These are phyloP conservation scores for Hydrangea macrophylla DNA, from an alignment of 148 eudicot genomes.

Conservation along the genomic window DNA sequence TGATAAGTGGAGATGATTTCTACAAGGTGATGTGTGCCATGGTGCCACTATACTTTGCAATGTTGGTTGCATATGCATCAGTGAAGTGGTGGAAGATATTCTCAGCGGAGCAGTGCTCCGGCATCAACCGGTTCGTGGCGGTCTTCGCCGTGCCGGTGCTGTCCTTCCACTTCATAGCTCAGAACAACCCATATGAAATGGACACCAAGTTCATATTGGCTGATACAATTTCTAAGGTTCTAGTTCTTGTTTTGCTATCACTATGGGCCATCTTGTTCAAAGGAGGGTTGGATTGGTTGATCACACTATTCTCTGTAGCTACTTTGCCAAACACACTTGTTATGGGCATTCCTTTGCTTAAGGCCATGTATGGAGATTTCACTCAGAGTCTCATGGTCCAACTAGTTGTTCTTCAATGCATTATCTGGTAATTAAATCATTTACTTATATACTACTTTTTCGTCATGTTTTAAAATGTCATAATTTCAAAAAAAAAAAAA, in stretches of 20 bases:
- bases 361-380: slow-evolving; percentile 47
- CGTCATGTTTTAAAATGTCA: too few species aligned
- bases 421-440: too few species aligned
- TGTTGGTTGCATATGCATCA: slow-evolving; percentile 38
- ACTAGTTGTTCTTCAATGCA: slow-evolving; percentile 43
- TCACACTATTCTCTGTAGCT: slow-evolving; percentile 39
- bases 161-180: slow-evolving; percentile 44
- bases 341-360: slow-evolving; percentile 47
- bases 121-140: slow-evolving; percentile 45
- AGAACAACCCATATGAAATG: slow-evolving; percentile 42
- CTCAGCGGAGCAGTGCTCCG: slow-evolving; percentile 40
- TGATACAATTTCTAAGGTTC: slow-evolving; percentile 27
- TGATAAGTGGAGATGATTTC: slow-evolving; percentile 35
- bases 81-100: slow-evolving; percentile 43
- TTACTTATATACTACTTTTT: too few species aligned
- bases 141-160: slow-evolving; percentile 46
- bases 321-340: slow-evolving; percentile 47
- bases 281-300: slow-evolving; percentile 36
- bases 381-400: slow-evolving; percentile 40
- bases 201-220: slow-evolving; percentile 38
- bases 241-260: slow-evolving; percentile 26
- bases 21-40: slow-evolving; percentile 43
- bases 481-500: too few species aligned
- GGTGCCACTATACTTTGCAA: slow-evolving; percentile 42
- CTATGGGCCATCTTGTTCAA: slow-evolving; percentile 26